Percentiles rank a stretch among this genome's conserved stretches.
These are phyloP conservation scores for Chrysanthemum seticuspe DNA, from an alignment of 129 eudicot species.

Conservation along the genomic window DNA sequence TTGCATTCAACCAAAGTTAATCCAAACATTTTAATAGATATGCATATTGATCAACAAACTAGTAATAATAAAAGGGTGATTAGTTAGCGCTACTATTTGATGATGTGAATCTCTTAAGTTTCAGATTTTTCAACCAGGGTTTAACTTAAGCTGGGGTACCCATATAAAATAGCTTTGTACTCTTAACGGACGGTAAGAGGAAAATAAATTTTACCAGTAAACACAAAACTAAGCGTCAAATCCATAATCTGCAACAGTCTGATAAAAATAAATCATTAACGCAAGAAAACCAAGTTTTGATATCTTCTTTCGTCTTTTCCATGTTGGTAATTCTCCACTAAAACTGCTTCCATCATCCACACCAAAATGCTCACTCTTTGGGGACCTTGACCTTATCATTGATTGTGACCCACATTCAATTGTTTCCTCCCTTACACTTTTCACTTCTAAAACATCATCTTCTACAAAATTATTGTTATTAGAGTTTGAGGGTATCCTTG, in stretches of 20 bases:
- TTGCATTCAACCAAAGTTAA: no score
- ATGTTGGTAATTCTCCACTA: constrained; percentile 43
- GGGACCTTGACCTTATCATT: constrained; percentile 38
- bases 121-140: no score
- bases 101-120: no score
- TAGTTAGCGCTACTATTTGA: no score
- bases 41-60: no score
- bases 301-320: constrained; percentile 81
- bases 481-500: constrained; percentile 32
- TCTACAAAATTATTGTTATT: constrained; percentile 25
- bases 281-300: constrained; percentile 43
- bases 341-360: constrained; percentile 28
- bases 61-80: no score
- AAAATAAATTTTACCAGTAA: no score
- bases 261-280: constrained; percentile 1
- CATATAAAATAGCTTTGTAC: no score
- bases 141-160: no score
- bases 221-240: neutral
- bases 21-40: no score
- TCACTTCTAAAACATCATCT: constrained; percentile 32
- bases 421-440: constrained; percentile 51
- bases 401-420: constrained; percentile 38
- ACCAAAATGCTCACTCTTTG: constrained; percentile 31
- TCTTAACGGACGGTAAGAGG: no score
- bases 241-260: constrained; percentile 10